These are phyloP conservation scores for Daedaleopsis sinensis DNA, from an alignment of 768 basidiomycete genomes.

Conservation along the genomic window DNA sequence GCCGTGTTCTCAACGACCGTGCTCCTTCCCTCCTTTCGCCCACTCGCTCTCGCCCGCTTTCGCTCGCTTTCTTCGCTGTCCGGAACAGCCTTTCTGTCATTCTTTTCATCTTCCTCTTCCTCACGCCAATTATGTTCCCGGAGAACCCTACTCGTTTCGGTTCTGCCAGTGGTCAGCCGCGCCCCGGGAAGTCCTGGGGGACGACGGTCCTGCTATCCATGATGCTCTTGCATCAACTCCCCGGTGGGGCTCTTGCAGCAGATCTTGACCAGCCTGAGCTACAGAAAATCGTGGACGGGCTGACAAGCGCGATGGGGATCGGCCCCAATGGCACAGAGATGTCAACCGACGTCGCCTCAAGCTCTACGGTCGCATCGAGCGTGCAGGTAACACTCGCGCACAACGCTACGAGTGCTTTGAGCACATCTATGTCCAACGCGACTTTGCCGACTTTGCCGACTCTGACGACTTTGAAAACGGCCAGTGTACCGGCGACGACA, in stretches of 20 bases:
- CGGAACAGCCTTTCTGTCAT: too few relatives aligned
- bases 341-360: background rate
- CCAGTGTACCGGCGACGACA: background rate
- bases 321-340: background rate
- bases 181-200: conserved; percentile 7
- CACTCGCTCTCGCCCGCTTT: too few relatives aligned
- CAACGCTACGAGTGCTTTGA: background rate
- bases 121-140: background rate
- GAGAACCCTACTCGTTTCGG: background rate
- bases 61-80: too few relatives aligned
- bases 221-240: background rate
- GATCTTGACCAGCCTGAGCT: background rate
- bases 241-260: background rate
- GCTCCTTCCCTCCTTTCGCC: too few relatives aligned
- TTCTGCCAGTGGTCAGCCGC: background rate
- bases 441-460: background rate
- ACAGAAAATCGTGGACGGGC: background rate
- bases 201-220: conserved; percentile 9
- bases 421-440: background rate
- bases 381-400: background rate
- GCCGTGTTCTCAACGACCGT: too few relatives aligned
- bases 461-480: too few relatives aligned
- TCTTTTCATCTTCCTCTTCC: background rate
- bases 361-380: too few relatives aligned
- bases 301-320: conserved; percentile 9